A percentile compares a stretch with the other conserved stretches of the same genome.
phyloP scores from a whole-genome alignment of 108 stramenopile species.

The Nitzschia putrida region DNA sequence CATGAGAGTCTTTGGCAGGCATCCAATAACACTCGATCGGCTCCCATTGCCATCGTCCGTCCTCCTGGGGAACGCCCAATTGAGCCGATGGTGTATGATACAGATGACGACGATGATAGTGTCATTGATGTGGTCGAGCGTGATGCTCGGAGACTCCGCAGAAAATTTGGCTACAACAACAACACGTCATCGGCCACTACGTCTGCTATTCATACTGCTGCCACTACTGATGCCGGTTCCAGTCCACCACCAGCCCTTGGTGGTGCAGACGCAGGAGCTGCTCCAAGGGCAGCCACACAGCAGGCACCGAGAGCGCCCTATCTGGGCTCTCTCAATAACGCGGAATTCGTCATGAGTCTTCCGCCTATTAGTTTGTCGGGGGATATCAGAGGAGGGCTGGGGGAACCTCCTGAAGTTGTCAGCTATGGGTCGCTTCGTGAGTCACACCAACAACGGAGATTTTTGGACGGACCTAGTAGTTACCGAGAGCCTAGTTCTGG shows the following conservation, averaged over 20 bases:
- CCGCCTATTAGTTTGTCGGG: constrained; percentile 34
- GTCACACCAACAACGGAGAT: constrained; percentile 35
- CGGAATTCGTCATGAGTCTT: constrained; percentile 26
- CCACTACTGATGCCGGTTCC: neutral
- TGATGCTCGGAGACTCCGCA: constrained; percentile 25
- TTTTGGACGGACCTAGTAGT: constrained; percentile 38
- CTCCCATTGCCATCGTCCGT: constrained; percentile 37
- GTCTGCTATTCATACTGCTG: neutral
- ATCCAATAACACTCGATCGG: constrained; percentile 13
- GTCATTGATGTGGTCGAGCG: constrained; percentile 29
- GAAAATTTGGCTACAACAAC: constrained; percentile 23
- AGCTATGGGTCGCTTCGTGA: constrained; percentile 41
- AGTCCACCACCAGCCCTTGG: neutral
- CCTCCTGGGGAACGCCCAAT: neutral
- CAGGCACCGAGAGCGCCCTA: constrained; percentile 29
- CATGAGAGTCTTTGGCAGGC: too few relatives aligned
- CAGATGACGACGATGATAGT: constrained; percentile 18
- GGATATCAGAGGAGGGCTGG: neutral
- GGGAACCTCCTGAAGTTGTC: constrained; percentile 28
- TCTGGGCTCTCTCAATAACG: constrained; percentile 30
- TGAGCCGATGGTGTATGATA: neutral
- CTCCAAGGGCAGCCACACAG: neutral
- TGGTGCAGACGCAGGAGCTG: neutral
- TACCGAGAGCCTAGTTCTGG: constrained; percentile 38
- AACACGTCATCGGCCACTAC: neutral